A percentile compares a stretch with the other conserved stretches of the same genome.
phyloP scores from a whole-genome alignment of 805 yeast genomes.

The Yamadazyma nakazawae region DNA sequence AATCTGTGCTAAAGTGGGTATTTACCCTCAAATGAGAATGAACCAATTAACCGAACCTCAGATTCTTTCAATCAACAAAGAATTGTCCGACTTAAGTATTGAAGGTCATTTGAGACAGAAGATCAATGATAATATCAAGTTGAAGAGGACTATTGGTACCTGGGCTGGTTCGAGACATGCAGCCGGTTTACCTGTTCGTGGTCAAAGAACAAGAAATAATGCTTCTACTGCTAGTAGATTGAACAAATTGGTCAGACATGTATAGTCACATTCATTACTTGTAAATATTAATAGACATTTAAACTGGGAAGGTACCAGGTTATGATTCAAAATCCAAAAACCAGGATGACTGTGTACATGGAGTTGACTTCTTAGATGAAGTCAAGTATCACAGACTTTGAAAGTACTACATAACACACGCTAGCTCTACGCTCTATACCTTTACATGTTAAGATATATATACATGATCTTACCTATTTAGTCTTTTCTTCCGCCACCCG shows the following conservation, averaged over 20 bases:
- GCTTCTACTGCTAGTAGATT: constrained; percentile 86
- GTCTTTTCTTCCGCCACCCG: neutral
- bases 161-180: constrained; percentile 90
- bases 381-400: neutral
- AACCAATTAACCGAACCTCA: constrained; percentile 89
- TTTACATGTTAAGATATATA: neutral
- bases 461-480: neutral
- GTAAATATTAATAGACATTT: neutral
- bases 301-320: neutral
- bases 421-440: neutral
- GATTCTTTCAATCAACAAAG: constrained; percentile 80
- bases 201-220: constrained; percentile 90
- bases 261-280: neutral
- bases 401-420: too few species aligned
- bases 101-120: constrained; percentile 78
- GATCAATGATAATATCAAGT: constrained; percentile 70
- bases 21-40: constrained; percentile 92
- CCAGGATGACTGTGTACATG: too few species aligned
- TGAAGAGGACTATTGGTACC: constrained; percentile 78
- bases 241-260: constrained; percentile 66
- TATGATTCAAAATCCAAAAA: neutral
- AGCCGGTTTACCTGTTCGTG: constrained; percentile 61
- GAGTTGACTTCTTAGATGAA: neutral
- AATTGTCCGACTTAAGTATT: constrained; percentile 74
- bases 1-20: constrained; percentile 83